These are phyloP conservation scores for Salix dunnii DNA, from an alignment of 345 rosid species.

Conservation along the genomic window DNA sequence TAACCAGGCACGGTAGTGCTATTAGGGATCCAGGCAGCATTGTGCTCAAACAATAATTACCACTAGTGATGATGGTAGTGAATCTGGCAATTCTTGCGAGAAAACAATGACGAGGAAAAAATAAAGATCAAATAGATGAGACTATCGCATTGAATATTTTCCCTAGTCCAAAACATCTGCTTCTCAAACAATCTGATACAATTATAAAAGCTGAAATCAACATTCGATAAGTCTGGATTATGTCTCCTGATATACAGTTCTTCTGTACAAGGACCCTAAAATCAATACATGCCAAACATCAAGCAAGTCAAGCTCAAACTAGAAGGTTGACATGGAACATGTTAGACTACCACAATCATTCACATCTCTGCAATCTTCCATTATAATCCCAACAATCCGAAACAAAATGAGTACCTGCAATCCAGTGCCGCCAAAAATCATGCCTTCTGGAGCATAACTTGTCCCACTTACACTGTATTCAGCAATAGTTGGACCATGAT, in stretches of 20 bases:
- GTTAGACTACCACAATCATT: not conserved
- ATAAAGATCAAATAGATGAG: not conserved
- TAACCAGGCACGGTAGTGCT: not conserved
- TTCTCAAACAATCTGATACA: not conserved
- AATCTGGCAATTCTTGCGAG: not conserved
- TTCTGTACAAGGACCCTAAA: not conserved
- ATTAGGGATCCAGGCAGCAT: not conserved
- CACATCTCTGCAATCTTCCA: not conserved
- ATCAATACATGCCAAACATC: not conserved
- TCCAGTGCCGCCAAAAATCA: conserved; percentile 59
- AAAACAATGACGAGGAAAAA: not conserved
- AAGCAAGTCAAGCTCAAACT: not conserved
- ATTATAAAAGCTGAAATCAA: not conserved
- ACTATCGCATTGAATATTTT: not conserved
- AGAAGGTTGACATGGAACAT: too few relatives aligned
- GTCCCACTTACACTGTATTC: conserved; percentile 90
- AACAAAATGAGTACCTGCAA: conserved; percentile 51
- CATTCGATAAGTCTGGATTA: not conserved
- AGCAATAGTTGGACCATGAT: conserved; percentile 54
- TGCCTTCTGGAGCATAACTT: conserved; percentile 96
- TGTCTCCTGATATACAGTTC: not conserved
- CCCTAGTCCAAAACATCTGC: not conserved
- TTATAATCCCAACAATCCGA: not conserved
- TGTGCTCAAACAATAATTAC: not conserved
- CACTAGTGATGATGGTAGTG: not conserved